Percentiles rank a stretch among this genome's conserved stretches.
phyloP scores from a whole-genome alignment of 345 rosid genomes.

The Stellera chamaejasme region DNA sequence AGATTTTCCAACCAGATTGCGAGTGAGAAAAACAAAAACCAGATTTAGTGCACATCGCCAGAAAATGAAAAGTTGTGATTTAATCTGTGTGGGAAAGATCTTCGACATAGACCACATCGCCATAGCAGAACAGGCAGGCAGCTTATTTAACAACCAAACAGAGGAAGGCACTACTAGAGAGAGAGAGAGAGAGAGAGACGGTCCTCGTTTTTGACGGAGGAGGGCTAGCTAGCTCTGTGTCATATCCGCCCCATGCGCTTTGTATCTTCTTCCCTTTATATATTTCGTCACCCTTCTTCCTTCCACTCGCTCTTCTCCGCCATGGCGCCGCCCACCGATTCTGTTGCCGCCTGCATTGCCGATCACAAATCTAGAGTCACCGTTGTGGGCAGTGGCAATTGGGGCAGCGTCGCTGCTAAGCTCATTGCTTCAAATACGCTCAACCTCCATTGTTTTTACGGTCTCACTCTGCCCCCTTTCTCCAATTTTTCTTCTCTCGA shows the following conservation, averaged over 20 bases:
- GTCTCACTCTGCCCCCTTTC: constrained; percentile 19
- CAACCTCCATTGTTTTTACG: constrained; percentile 67
- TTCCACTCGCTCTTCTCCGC: constrained; percentile 9
- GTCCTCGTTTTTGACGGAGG: constrained; percentile 29
- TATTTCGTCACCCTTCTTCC: constrained; percentile 9
- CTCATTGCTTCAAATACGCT: constrained; percentile 89
- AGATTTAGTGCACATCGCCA: neutral
- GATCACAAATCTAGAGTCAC: constrained; percentile 51
- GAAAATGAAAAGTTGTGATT: neutral
- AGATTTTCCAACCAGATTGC: neutral
- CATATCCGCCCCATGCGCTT: constrained; percentile 35
- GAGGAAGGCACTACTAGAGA: neutral
- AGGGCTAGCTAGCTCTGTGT: constrained; percentile 18
- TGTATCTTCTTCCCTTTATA: constrained; percentile 15
- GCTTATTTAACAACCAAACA: neutral
- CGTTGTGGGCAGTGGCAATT: constrained; percentile 90
- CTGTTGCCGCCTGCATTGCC: neutral
- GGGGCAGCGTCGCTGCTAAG: constrained; percentile 98
- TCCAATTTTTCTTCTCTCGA: neutral
- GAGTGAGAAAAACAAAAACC: neutral
- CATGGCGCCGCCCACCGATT: constrained; percentile 6
- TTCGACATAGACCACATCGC: constrained; percentile 37
- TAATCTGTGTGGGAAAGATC: no score
- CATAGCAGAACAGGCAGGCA: constrained; percentile 2
- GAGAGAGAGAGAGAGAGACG: no score